These are phyloP conservation scores for Inga leiocalycina DNA, from an alignment of 306 rosid genomes.

Conservation along the genomic window DNA sequence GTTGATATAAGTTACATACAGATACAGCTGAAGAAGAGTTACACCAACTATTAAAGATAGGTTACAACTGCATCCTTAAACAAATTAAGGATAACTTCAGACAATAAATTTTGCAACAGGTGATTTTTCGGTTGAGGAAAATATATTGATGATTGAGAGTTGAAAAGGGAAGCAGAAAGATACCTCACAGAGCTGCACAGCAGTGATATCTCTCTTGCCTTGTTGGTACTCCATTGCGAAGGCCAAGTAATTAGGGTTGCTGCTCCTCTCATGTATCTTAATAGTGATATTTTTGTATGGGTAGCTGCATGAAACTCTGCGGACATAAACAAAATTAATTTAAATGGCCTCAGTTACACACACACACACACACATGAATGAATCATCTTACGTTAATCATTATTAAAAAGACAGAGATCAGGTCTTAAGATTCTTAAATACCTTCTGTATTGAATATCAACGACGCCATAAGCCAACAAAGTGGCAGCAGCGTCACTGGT, in stretches of 20 bases:
- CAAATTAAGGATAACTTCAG: too few species aligned
- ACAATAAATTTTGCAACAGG: too few species aligned
- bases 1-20: too few species aligned
- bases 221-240: constrained; percentile 88
- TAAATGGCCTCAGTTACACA: constrained; percentile 4
- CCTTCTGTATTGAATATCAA: constrained; percentile 80
- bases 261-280: constrained; percentile 77
- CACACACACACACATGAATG: background rate
- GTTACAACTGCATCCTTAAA: too few species aligned
- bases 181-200: constrained; percentile 93
- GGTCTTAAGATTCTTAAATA: background rate
- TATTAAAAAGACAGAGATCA: background rate
- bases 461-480: constrained; percentile 61
- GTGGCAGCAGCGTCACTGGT: constrained; percentile 54
- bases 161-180: constrained; percentile 26
- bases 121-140: too few species aligned
- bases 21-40: too few species aligned
- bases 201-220: constrained; percentile 85
- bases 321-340: background rate
- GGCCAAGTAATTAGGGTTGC: constrained; percentile 73
- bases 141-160: background rate
- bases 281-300: constrained; percentile 75
- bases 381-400: background rate
- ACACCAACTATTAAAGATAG: too few species aligned
- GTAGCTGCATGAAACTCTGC: constrained; percentile 88